A percentile compares a stretch with the other conserved stretches of the same genome.
Evolutionary conservation across 345 rosid genomes (phyloP).

Genomic region (Rhizophora mangle): DNA sequence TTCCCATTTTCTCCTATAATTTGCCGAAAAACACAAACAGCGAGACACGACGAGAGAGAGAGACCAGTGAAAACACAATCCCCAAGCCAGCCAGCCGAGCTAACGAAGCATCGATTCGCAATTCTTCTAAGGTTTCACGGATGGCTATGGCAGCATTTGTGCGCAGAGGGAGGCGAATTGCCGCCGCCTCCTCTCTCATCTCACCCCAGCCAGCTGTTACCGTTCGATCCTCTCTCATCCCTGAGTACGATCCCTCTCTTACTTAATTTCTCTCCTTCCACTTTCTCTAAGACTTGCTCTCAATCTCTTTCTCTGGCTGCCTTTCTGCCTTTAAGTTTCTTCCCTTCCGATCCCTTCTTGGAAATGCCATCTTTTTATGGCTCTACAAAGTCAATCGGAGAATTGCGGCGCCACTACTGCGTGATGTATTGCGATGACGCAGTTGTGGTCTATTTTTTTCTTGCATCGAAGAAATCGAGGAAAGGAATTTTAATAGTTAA

Average conservation of each 20-base stretch:
- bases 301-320: too few relatives aligned
- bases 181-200: constrained; percentile 6
- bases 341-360: too few relatives aligned
- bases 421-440: background rate
- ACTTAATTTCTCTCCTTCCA: background rate
- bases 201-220: constrained; percentile 20
- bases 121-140: too few relatives aligned
- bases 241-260: constrained; percentile 17
- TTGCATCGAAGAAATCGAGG: background rate
- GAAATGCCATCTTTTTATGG: too few relatives aligned
- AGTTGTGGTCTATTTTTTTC: background rate
- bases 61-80: too few relatives aligned
- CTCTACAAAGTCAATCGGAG: background rate
- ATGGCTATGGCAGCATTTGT: background rate
- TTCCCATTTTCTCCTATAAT: too few relatives aligned
- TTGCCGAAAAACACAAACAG: too few relatives aligned
- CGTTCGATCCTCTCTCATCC: constrained; percentile 20
- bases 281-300: background rate
- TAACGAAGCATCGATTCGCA: too few relatives aligned
- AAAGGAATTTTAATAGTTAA: background rate
- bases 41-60: too few relatives aligned
- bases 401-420: too few relatives aligned
- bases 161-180: constrained; percentile 27
- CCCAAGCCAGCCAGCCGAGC: too few relatives aligned
- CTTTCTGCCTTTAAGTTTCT: too few relatives aligned